phyloP scores from a whole-genome alignment of 31 red algal genomes.

The Odonthalia washingtoniensis region DNA sequence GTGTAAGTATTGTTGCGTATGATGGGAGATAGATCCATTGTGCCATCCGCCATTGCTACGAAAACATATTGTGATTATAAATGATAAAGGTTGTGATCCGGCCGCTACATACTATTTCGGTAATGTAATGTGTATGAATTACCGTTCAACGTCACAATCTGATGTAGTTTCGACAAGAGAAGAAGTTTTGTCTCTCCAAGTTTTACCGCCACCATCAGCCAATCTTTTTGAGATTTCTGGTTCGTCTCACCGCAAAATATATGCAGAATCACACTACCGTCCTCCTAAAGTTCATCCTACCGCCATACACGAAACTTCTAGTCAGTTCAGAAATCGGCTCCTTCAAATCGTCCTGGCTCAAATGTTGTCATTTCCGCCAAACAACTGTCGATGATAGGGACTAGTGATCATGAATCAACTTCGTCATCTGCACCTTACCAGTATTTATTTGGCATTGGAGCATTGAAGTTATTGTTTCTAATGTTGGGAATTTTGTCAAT shows the following conservation, averaged over 20 bases:
- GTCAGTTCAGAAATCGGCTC: neutral
- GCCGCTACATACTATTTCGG: conserved; percentile 64
- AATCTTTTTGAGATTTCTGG: conserved; percentile 72
- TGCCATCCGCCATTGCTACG: conserved; percentile 79
- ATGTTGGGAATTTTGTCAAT: too few species aligned
- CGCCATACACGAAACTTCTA: neutral
- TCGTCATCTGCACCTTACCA: too few species aligned
- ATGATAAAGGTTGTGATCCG: conserved; percentile 34
- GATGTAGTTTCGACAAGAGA: conserved; percentile 66
- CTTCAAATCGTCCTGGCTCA: neutral
- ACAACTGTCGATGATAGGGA: neutral
- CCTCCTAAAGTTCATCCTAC: neutral
- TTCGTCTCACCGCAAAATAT: neutral
- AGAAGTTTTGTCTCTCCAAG: conserved; percentile 74
- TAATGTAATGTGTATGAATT: conserved; percentile 87
- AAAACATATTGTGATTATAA: conserved; percentile 89
- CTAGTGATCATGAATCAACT: neutral
- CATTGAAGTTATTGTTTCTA: too few species aligned
- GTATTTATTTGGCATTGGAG: too few species aligned
- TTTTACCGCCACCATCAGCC: conserved; percentile 85
- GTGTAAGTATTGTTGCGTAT: conserved; percentile 76
- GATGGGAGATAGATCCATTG: conserved; percentile 84
- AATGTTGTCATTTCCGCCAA: neutral
- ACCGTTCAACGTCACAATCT: conserved; percentile 68
- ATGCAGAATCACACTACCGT: neutral